Conservation (phyloP, 2,329 filamentous ascomycete genomes). For the Penicillium psychrosexuale region DNA sequence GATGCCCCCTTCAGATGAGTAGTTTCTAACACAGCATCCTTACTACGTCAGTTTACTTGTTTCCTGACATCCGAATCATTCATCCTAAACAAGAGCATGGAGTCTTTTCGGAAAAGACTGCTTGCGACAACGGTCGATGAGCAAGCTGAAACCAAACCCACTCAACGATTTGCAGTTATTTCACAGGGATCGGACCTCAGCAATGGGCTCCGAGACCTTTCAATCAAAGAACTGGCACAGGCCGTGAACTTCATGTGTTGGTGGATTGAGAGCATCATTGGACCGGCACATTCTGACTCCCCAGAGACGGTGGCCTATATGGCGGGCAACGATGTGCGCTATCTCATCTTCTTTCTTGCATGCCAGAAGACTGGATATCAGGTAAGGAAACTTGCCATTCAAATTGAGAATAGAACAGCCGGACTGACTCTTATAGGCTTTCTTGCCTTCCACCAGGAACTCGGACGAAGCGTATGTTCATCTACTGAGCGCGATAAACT, state of each 20-base stretch:
- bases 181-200: conserved; percentile 12
- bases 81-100: not conserved
- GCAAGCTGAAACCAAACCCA: conserved; percentile 6
- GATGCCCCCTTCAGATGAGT: not conserved
- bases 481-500: conserved; percentile 15
- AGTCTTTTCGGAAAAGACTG: conserved; percentile 11
- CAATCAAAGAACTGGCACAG: conserved; percentile 16
- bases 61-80: not conserved
- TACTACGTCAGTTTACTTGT: not conserved
- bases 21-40: not conserved
- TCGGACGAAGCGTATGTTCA: conserved; percentile 18
- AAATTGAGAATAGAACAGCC: not conserved
- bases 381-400: conserved; percentile 3
- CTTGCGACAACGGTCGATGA: conserved; percentile 8
- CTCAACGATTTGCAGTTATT: conserved; percentile 13
- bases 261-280: conserved; percentile 22
- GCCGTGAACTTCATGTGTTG: conserved; percentile 20
- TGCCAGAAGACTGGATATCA: conserved; percentile 26
- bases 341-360: conserved; percentile 22
- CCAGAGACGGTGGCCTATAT: conserved; percentile 25
- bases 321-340: conserved; percentile 25
- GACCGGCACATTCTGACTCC: not conserved
- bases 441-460: conserved; percentile 23
- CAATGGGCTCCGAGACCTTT: conserved; percentile 19
- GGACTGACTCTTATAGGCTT: conserved; percentile 7